Evolutionary conservation across 192 early-diverging fungal genomes (phyloP), one percentile per base, ranked within the genome.

Genomic region (Phlyctochytrium planicorne): DNA sequence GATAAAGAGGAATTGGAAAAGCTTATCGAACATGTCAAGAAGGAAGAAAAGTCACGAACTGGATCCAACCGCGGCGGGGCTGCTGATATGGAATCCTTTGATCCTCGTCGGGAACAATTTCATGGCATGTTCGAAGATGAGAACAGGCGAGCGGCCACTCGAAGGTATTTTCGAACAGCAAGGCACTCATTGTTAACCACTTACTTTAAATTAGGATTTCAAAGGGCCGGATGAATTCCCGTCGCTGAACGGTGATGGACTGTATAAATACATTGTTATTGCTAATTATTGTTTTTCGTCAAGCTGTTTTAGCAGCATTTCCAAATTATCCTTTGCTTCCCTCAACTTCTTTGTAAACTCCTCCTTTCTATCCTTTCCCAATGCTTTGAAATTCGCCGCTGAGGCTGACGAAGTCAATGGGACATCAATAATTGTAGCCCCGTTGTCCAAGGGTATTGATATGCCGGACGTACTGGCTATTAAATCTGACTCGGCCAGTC

Each of bases 1-100:
- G 69, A 72, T 53, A 71, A 74, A 50, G 75, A 74, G 16, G 63
- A 53, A 10, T 62, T 67, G 59, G 72, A 77, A 31, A 75, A 73
- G 47, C 34, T 10, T 3, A 27, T 80, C 2, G 78, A 76, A 37
- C n/a, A 14, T n/a, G 36, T 35, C 33, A 80, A 77, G 67, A 57
- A 64, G 66, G 72, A 73, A 2, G 65, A 64, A 47, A 34, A 47
- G 52, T 52, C 69, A 47, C 6, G 40, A 20, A 50, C 59, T 2
- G 57, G 52, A 12, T 10, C 35, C 16, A 20, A 27, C 25, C 61
- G 69, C 17, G 53, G 62, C n/a, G 32, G 30, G 23, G 29, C 10
- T 17, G 17, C 12, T 34, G 69, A 71, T 36, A 3, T 55, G 17
- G 69, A 71, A 6, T 52, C 33, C 27, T 65, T 52, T 31, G 63